These are phyloP conservation scores for Heimioporus sp. DNA, from an alignment of 768 basidiomycete species.

Conservation along the genomic window DNA sequence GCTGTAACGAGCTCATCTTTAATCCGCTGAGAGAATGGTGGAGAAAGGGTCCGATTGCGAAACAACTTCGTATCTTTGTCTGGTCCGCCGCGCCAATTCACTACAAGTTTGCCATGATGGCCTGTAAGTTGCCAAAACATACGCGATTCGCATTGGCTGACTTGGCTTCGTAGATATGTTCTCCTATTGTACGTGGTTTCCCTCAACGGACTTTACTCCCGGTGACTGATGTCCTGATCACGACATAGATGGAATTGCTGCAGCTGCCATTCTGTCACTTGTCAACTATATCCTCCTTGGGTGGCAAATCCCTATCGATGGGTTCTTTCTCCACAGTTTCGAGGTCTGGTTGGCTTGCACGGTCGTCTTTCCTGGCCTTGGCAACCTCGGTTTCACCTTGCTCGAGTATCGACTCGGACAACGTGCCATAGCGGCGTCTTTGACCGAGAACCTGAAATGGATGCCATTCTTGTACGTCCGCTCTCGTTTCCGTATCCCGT, in stretches of 20 bases:
- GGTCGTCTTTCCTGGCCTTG: conserved; percentile 72
- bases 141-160: not conserved
- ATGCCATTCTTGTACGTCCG: conserved; percentile 38
- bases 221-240: not conserved
- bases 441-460: conserved; percentile 28
- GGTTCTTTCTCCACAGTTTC: conserved; percentile 74
- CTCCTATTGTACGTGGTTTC: conserved; percentile 42
- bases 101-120: conserved; percentile 70
- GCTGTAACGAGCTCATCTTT: conserved; percentile 65
- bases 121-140: conserved; percentile 35
- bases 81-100: conserved; percentile 78
- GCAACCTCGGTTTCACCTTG: conserved; percentile 71
- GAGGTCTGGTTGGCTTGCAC: conserved; percentile 81
- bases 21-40: conserved; percentile 81
- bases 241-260: conserved; percentile 54
- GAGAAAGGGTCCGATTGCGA: conserved; percentile 76
- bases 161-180: conserved; percentile 40
- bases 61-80: conserved; percentile 71
- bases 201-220: not conserved
- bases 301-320: conserved; percentile 65
- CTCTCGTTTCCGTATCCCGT: too few species aligned
- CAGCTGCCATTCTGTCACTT: conserved; percentile 59
- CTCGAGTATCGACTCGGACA: conserved; percentile 72
- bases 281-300: conserved; percentile 80
- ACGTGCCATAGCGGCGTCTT: conserved; percentile 16